phyloP scores from a whole-genome alignment of 106 monocot genomes.

The Dioscorea dumetorum region DNA sequence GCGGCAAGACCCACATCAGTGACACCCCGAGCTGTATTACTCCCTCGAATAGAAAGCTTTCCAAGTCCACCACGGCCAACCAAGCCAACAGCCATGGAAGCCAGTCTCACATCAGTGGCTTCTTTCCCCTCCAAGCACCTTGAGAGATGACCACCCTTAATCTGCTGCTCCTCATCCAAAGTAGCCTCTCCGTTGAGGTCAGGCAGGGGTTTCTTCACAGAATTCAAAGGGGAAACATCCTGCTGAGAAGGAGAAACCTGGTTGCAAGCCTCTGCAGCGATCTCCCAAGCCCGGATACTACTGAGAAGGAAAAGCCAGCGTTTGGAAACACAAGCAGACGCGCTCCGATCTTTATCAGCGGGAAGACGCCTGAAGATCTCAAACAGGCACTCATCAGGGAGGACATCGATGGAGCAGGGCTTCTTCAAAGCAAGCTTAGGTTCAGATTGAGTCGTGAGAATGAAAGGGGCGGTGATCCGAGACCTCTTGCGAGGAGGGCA shows the following conservation, averaged over 20 bases:
- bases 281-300: constrained; percentile 37
- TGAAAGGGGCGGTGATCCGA: constrained; percentile 28
- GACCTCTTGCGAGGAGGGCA: constrained; percentile 34
- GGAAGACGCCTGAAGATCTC: constrained; percentile 71
- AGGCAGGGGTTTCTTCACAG: constrained; percentile 12
- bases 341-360: constrained; percentile 36
- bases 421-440: not conserved
- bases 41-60: constrained; percentile 48
- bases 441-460: constrained; percentile 1
- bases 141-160: constrained; percentile 12
- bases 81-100: constrained; percentile 41
- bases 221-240: not conserved
- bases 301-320: constrained; percentile 71
- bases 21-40: constrained; percentile 33
- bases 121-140: constrained; percentile 47
- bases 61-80: constrained; percentile 36
- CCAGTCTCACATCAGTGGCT: constrained; percentile 65
- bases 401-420: constrained; percentile 39
- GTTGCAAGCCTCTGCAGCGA: not conserved
- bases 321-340: constrained; percentile 72
- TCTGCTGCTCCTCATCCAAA: constrained; percentile 8
- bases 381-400: constrained; percentile 88
- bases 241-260: not conserved
- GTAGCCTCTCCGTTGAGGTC: constrained; percentile 35
- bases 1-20: constrained; percentile 62